phyloP scores from a whole-genome alignment of 2,329 filamentous ascomycete genomes.

The Epichloe sp. region DNA sequence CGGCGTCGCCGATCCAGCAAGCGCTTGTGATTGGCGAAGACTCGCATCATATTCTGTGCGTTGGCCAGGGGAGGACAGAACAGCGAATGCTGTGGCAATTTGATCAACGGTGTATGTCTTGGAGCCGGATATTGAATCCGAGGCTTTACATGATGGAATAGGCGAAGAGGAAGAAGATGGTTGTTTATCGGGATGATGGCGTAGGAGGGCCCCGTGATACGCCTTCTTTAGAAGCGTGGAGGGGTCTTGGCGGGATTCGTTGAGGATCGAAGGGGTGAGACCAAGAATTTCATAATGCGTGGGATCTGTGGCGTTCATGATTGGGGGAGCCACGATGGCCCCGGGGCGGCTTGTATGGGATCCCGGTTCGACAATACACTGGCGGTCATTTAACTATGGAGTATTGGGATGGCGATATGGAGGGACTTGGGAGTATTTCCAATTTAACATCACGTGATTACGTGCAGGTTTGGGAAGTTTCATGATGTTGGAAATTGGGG shows the following conservation, averaged over 20 bases:
- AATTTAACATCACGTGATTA: constrained; percentile 6
- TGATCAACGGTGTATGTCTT: constrained; percentile 44
- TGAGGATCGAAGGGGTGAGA: constrained; percentile 35
- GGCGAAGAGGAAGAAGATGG: constrained; percentile 5
- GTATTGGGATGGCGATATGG: neutral
- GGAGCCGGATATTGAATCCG: neutral
- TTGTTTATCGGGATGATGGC: constrained; percentile 52
- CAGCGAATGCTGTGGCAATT: constrained; percentile 45
- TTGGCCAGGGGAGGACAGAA: constrained; percentile 36
- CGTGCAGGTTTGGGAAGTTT: neutral
- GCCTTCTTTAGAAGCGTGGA: constrained; percentile 43
- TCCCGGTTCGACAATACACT: too few species aligned
- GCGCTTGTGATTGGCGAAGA: constrained; percentile 21
- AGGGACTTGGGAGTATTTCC: neutral
- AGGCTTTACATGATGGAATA: neutral
- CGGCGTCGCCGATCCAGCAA: constrained; percentile 5
- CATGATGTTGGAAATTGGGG: neutral
- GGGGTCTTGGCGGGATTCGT: constrained; percentile 26
- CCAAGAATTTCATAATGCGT: constrained; percentile 50
- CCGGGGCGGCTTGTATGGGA: neutral
- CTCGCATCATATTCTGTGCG: constrained; percentile 41
- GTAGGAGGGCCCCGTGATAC: constrained; percentile 51
- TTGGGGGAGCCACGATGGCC: too few species aligned
- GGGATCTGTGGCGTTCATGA: constrained; percentile 8
- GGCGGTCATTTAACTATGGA: too few species aligned